Conservation (phyloP, 768 basidiomycete genomes). For the Macrolepiota fuliginosa region DNA sequence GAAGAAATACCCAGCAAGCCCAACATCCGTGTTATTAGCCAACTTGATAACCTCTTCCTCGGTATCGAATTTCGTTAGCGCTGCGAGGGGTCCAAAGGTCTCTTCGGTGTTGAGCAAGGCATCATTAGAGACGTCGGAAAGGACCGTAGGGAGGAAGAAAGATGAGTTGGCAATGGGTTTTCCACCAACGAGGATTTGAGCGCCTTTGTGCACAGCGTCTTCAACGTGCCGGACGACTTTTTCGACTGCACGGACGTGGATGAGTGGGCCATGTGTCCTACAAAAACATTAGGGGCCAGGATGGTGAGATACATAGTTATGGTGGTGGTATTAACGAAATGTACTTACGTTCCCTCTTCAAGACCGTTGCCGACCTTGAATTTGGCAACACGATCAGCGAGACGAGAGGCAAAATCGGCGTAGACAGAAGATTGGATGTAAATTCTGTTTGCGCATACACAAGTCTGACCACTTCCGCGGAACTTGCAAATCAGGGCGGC, state of each 20-base stretch:
- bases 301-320: neutral
- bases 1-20: conserved; percentile 95
- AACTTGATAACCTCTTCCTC: conserved; percentile 89
- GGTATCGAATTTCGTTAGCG: conserved; percentile 85
- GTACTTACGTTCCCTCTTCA: conserved; percentile 67
- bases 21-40: conserved; percentile 82
- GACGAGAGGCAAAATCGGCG: conserved; percentile 85
- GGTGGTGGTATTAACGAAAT: neutral
- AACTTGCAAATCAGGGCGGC: conserved; percentile 80
- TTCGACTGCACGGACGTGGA: conserved; percentile 79
- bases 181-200: conserved; percentile 89
- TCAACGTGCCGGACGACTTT: conserved; percentile 87
- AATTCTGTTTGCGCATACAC: conserved; percentile 86
- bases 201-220: conserved; percentile 84
- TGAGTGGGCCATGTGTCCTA: conserved; percentile 94
- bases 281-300: neutral
- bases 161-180: conserved; percentile 54
- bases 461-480: conserved; percentile 79
- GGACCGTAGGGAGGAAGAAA: conserved; percentile 87
- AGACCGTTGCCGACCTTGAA: conserved; percentile 91
- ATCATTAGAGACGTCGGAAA: conserved; percentile 73
- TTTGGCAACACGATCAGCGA: conserved; percentile 77
- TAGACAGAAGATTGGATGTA: conserved; percentile 91
- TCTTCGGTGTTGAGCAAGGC: conserved; percentile 78
- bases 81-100: conserved; percentile 93